Percentiles rank a stretch among this genome's conserved stretches.
phyloP scores from a whole-genome alignment of 352 stramenopile species.

The Phytopythium kandeliae region DNA sequence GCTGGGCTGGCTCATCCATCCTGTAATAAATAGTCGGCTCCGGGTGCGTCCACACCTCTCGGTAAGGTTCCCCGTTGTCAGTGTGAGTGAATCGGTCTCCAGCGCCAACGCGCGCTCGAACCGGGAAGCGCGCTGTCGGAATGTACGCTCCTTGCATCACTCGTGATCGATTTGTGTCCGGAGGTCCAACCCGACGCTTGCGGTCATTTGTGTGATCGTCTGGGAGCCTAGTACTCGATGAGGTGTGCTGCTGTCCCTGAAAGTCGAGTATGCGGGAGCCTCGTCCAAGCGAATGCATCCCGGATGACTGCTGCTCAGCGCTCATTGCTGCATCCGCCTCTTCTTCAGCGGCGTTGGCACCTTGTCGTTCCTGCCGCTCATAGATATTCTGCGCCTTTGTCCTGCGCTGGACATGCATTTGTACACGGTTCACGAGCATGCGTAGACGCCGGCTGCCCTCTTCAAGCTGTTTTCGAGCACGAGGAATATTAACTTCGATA shows the following conservation, averaged over 20 bases:
- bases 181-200: not conserved
- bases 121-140: not conserved
- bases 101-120: not conserved
- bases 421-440: constrained; percentile 38
- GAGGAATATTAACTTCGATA: too few species aligned
- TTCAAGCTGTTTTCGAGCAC: constrained; percentile 22
- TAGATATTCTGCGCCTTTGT: constrained; percentile 1
- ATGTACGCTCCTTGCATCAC: not conserved
- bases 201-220: not conserved
- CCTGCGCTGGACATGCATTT: constrained; percentile 33
- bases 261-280: not conserved
- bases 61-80: not conserved
- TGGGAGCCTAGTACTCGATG: not conserved
- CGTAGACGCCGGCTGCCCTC: constrained; percentile 33
- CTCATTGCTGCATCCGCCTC: not conserved
- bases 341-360: not conserved
- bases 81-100: not conserved
- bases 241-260: not conserved
- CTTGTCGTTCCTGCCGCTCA: not conserved
- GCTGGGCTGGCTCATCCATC: not conserved
- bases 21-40: constrained; percentile 7
- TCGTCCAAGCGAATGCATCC: not conserved
- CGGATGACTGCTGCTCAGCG: not conserved
- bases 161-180: not conserved
- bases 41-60: not conserved